phyloP scores from a whole-genome alignment of 192 early-diverging fungal genomes.

The Diversispora eburnea region DNA sequence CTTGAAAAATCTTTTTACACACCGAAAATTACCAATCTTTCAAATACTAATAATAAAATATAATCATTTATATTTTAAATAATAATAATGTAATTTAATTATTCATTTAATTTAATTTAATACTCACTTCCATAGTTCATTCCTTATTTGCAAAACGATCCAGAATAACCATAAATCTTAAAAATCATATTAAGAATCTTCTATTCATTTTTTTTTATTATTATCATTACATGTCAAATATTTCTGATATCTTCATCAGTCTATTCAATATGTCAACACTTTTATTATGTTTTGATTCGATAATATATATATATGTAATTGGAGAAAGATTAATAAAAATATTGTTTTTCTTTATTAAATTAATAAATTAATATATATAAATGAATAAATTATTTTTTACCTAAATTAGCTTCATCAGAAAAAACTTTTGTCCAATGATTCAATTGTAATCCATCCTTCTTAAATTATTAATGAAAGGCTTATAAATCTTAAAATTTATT shows the following conservation, averaged over 20 bases:
- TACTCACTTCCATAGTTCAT: slow-evolving; percentile 45
- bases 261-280: slow-evolving; percentile 64
- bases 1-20: slow-evolving; percentile 57
- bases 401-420: too few relatives aligned
- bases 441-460: too few relatives aligned
- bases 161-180: slow-evolving; percentile 79
- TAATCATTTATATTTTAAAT: background rate
- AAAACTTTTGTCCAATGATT: too few relatives aligned
- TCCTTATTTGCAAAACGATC: slow-evolving; percentile 69
- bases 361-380: slow-evolving; percentile 17
- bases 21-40: slow-evolving; percentile 84
- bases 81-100: too few relatives aligned
- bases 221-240: slow-evolving; percentile 53
- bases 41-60: slow-evolving; percentile 60
- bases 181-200: slow-evolving; percentile 8
- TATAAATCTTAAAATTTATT: background rate
- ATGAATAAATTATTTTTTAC: too few relatives aligned
- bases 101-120: too few relatives aligned
- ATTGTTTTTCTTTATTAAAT: too few relatives aligned
- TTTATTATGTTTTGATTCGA: slow-evolving; percentile 76
- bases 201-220: background rate
- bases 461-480: background rate
- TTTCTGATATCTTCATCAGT: slow-evolving; percentile 82
- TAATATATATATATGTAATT: too few relatives aligned
- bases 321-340: too few relatives aligned